A percentile compares a stretch with the other conserved stretches of the same genome.
Conservation (phyloP, 192 early-diverging fungal genomes). For the Glomus cerebriforme region DNA sequence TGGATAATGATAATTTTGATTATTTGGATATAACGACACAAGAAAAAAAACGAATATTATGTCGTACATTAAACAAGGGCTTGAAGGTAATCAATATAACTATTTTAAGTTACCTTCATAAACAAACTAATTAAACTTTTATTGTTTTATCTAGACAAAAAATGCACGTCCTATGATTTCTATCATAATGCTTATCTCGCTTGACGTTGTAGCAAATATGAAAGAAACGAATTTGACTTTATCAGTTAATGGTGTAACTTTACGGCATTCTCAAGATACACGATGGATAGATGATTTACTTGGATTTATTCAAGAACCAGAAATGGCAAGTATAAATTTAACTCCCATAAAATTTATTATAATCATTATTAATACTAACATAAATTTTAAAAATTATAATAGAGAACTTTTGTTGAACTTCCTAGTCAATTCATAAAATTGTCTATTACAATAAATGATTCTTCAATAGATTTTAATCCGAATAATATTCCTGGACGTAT, state of each 20-base stretch:
- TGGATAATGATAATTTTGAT: slow-evolving; percentile 56
- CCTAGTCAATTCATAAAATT: slow-evolving; percentile 61
- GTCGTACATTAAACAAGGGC: slow-evolving; percentile 47
- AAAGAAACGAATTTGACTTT: slow-evolving; percentile 60
- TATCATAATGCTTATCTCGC: slow-evolving; percentile 51
- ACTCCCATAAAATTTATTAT: neutral
- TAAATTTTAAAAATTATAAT: neutral
- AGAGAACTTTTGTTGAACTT: slow-evolving; percentile 47
- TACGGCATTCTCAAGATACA: slow-evolving; percentile 44
- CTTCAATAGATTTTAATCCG: slow-evolving; percentile 63
- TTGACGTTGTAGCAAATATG: slow-evolving; percentile 55
- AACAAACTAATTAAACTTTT: neutral
- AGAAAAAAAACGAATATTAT: slow-evolving; percentile 39
- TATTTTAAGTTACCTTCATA: neutral
- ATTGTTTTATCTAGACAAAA: slow-evolving; percentile 39
- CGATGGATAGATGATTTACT: slow-evolving; percentile 53
- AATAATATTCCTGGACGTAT: slow-evolving; percentile 51
- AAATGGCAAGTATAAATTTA: slow-evolving; percentile 38
- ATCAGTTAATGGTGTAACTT: slow-evolving; percentile 45
- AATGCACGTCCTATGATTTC: slow-evolving; percentile 60
- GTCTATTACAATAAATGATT: slow-evolving; percentile 57
- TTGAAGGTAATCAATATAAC: slow-evolving; percentile 41
- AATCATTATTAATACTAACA: neutral
- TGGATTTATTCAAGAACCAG: slow-evolving; percentile 60
- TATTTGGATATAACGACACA: slow-evolving; percentile 43